phyloP scores from a whole-genome alignment of 2,329 filamentous ascomycete species.

The Curvularia verruculosa region DNA sequence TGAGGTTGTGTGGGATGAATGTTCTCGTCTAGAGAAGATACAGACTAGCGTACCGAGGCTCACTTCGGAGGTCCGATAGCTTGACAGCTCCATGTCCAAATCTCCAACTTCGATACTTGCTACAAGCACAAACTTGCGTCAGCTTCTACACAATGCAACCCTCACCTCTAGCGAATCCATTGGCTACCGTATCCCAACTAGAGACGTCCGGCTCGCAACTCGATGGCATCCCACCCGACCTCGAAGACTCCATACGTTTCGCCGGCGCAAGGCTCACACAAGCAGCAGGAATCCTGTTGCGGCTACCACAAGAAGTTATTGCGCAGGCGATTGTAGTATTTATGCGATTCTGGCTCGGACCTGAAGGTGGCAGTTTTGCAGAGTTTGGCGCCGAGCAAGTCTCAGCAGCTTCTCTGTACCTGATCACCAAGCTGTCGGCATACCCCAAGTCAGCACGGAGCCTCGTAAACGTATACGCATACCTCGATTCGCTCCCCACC shows the following conservation, averaged over 20 bases:
- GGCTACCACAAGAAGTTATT: conserved; percentile 83
- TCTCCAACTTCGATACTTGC: conserved; percentile 5
- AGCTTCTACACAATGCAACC: conserved; percentile 30
- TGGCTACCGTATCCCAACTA: conserved; percentile 75
- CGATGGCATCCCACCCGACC: conserved; percentile 66
- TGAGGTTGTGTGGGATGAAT: not conserved
- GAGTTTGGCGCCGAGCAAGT: conserved; percentile 69
- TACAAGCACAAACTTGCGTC: not conserved
- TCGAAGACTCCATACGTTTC: conserved; percentile 75
- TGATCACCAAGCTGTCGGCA: conserved; percentile 81
- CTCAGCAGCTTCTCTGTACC: conserved; percentile 80
- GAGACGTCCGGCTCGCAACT: conserved; percentile 61
- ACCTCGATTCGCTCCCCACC: conserved; percentile 70
- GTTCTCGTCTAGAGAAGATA: conserved; percentile 8
- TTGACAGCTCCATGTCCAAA: conserved; percentile 14
- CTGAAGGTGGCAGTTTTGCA: conserved; percentile 57
- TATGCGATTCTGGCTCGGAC: conserved; percentile 77
- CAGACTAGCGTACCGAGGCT: conserved; percentile 8
- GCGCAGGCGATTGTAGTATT: conserved; percentile 84
- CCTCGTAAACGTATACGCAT: conserved; percentile 82
- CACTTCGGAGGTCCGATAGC: conserved; percentile 2
- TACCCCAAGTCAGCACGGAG: conserved; percentile 78
- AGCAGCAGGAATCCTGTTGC: conserved; percentile 78
- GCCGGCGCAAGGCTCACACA: conserved; percentile 76
- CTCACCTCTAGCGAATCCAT: conserved; percentile 66